Evolutionary conservation across 129 eudicot genomes (phyloP).

Genomic region (Lonicera japonica): DNA sequence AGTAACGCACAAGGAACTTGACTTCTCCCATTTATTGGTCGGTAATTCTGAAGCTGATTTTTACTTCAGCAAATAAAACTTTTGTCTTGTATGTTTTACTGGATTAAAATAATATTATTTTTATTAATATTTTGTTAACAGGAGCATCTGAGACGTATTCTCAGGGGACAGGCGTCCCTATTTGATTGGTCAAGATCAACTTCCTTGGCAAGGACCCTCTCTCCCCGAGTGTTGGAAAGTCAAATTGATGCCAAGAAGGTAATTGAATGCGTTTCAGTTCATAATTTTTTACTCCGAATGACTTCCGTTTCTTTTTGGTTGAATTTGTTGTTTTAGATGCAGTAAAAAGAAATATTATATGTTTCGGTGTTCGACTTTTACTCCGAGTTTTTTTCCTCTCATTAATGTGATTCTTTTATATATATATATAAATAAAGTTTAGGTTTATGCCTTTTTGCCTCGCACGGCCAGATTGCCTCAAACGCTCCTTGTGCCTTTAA

Average conservation of each 20-base stretch:
- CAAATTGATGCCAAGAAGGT: slow-evolving; percentile 99
- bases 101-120: not conserved
- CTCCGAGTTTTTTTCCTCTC: too few species aligned
- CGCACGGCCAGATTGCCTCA: too few species aligned
- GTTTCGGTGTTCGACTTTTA: too few species aligned
- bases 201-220: slow-evolving; percentile 88
- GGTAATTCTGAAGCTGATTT: slow-evolving; percentile 19
- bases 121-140: slow-evolving; percentile 15
- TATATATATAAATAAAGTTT: too few species aligned
- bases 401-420: too few species aligned
- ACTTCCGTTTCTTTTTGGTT: too few species aligned
- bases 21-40: slow-evolving; percentile 98
- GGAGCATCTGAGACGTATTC: slow-evolving; percentile 95
- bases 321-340: too few species aligned
- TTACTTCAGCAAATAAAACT: not conserved
- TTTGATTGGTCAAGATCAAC: slow-evolving; percentile 98
- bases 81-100: not conserved
- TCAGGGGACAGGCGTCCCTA: slow-evolving; percentile 86
- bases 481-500: too few species aligned
- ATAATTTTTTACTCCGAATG: too few species aligned
- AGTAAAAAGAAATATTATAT: too few species aligned
- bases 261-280: not conserved
- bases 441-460: too few species aligned
- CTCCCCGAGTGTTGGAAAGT: slow-evolving; percentile 98
- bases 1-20: slow-evolving; percentile 95